A percentile compares a stretch with the other conserved stretches of the same genome.
Conservation (phyloP, 2,329 filamentous ascomycete genomes). For the Fusarium avenaceum region DNA sequence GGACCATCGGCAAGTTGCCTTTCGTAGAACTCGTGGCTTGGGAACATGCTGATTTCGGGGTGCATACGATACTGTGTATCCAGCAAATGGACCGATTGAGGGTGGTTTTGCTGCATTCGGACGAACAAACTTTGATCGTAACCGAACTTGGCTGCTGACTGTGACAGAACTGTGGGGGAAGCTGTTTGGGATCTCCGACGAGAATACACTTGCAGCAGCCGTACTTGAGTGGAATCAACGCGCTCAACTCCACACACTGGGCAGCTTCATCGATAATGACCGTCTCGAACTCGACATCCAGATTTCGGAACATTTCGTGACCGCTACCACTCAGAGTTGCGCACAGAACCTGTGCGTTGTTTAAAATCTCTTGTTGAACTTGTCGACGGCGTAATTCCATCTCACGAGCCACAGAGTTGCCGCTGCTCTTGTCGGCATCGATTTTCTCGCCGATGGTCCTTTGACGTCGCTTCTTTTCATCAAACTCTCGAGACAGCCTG, state of each 20-base stretch:
- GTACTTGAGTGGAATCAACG: constrained; percentile 96
- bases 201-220: constrained; percentile 97
- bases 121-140: constrained; percentile 99
- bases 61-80: constrained; percentile 99
- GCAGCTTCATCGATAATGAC: constrained; percentile 98
- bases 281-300: constrained; percentile 97
- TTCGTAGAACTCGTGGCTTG: constrained; percentile 93
- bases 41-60: constrained; percentile 92
- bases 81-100: constrained; percentile 89
- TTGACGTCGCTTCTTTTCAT: constrained; percentile 82
- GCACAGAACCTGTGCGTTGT: constrained; percentile 92
- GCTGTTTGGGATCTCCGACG: constrained; percentile 96
- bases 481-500: constrained; percentile 80
- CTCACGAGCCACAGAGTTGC: constrained; percentile 84
- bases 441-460: constrained; percentile 81
- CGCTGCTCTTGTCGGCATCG: constrained; percentile 87
- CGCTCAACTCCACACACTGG: constrained; percentile 97
- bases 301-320: constrained; percentile 95
- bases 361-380: constrained; percentile 91
- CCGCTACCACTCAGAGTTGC: constrained; percentile 95
- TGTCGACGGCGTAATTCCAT: constrained; percentile 86
- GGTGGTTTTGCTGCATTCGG: constrained; percentile 94
- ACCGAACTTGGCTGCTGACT: constrained; percentile 90
- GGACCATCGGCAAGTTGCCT: constrained; percentile 85
- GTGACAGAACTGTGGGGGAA: constrained; percentile 97